Percentiles rank a stretch among this genome's conserved stretches.
phyloP scores from a whole-genome alignment of 2,329 filamentous ascomycete genomes.

The Alternaria arborescens region DNA sequence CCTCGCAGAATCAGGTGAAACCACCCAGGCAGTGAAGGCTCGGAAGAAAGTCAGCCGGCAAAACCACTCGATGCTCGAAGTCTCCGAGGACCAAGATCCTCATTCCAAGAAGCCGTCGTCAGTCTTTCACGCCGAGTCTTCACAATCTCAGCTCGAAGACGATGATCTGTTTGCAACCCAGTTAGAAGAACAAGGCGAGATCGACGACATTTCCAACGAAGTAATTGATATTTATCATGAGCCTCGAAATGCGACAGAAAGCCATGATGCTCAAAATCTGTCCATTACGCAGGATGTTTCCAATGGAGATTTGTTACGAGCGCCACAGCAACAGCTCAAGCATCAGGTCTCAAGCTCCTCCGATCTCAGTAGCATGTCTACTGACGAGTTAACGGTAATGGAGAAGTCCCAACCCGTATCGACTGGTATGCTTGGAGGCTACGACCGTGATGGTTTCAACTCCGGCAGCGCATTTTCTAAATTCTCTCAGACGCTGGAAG shows the following conservation, averaged over 20 bases:
- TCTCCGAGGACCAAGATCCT: not conserved
- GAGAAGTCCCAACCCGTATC: not conserved
- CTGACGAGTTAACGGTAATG: conserved; percentile 20
- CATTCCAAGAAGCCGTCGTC: not conserved
- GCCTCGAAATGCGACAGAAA: conserved; percentile 21
- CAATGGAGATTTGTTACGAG: not conserved
- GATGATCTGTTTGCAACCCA: conserved; percentile 5
- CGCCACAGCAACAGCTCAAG: not conserved
- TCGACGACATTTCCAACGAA: conserved; percentile 4
- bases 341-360: not conserved
- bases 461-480: not conserved
- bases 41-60: conserved; percentile 35
- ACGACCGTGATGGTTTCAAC: not conserved
- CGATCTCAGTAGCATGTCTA: conserved; percentile 20
- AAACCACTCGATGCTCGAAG: conserved; percentile 20
- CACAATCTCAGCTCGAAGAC: not conserved
- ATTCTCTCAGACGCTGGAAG: conserved; percentile 5
- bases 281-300: conserved; percentile 4
- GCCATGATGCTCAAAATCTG: conserved; percentile 2
- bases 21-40: conserved; percentile 1
- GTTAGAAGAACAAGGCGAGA: conserved; percentile 13
- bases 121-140: not conserved
- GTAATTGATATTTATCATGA: conserved; percentile 14
- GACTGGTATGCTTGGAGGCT: not conserved
- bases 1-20: conserved; percentile 3